phyloP scores from a whole-genome alignment of 2,329 filamentous ascomycete genomes.

The Neonectria sp. region DNA sequence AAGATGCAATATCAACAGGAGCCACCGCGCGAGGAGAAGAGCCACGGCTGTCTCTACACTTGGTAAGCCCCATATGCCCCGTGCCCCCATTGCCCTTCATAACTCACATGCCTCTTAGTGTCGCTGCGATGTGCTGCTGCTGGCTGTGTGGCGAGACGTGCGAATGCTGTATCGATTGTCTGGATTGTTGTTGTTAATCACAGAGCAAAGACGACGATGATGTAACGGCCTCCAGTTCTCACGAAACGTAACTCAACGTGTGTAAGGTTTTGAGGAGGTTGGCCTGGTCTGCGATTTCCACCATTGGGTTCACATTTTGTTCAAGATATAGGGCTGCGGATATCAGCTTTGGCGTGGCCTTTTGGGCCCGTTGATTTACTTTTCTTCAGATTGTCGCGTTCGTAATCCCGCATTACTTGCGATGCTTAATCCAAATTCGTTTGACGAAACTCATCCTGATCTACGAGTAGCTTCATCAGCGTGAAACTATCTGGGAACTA shows the following conservation, averaged over 20 bases:
- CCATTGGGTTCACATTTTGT: neutral
- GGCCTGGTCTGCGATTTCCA: neutral
- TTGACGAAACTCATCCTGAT: neutral
- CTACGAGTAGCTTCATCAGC: too few relatives aligned
- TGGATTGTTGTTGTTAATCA: constrained; percentile 57
- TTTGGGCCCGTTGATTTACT: neutral
- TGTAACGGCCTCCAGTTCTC: constrained; percentile 5
- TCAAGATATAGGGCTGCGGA: neutral
- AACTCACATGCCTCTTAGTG: constrained; percentile 36
- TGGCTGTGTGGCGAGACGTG: constrained; percentile 62
- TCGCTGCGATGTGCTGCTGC: constrained; percentile 61
- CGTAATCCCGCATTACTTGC: neutral
- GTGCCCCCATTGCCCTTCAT: neutral
- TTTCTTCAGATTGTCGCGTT: neutral
- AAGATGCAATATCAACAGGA: constrained; percentile 53
- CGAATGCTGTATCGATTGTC: constrained; percentile 60
- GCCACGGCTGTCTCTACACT: constrained; percentile 58
- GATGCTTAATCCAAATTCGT: neutral
- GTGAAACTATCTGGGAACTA: too few relatives aligned
- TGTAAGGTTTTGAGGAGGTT: neutral
- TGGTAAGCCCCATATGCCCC: constrained; percentile 48
- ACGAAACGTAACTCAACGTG: neutral
- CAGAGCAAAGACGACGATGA: neutral
- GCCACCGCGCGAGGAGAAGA: constrained; percentile 56
- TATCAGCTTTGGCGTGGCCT: neutral